Evolutionary conservation across 257 asterid species (phyloP).

Genomic region (Fraxinus cuspidata): DNA sequence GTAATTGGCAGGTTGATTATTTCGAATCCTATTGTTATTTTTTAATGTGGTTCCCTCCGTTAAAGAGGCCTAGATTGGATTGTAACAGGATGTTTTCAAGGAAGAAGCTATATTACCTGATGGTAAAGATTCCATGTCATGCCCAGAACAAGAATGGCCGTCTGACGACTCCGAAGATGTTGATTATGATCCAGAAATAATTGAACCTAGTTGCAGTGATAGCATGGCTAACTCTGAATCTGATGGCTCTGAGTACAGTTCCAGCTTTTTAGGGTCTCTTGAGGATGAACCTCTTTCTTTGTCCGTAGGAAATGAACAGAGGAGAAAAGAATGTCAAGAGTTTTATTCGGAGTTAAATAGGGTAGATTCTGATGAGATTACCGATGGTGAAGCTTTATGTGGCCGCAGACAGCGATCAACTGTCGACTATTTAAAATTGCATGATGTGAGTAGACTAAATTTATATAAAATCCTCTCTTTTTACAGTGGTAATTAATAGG

Average conservation of each 20-base stretch:
- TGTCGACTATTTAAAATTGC: conserved; percentile 80
- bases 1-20: conserved; percentile 78
- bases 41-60: conserved; percentile 10
- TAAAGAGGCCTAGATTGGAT: conserved; percentile 24
- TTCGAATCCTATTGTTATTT: conserved; percentile 17
- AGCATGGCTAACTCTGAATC: conserved; percentile 45
- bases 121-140: conserved; percentile 52
- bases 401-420: conserved; percentile 70
- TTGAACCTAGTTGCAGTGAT: conserved; percentile 48
- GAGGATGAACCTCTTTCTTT: conserved; percentile 58
- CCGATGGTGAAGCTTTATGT: conserved; percentile 54
- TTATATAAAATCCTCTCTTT: conserved; percentile 7
- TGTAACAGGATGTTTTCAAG: conserved; percentile 76
- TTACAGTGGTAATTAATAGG: conserved; percentile 1
- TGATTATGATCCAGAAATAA: conserved; percentile 83
- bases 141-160: conserved; percentile 84
- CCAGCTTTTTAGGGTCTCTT: conserved; percentile 70
- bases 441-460: conserved; percentile 65
- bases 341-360: conserved; percentile 41
- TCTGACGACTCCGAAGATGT: conserved; percentile 95
- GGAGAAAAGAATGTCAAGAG: conserved; percentile 32
- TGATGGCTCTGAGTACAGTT: conserved; percentile 60
- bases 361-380: conserved; percentile 59
- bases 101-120: conserved; percentile 87
- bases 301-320: conserved; percentile 41